These are phyloP conservation scores for Magnusiomyces starmeri DNA, from an alignment of 1,139 yeast genomes.

Conservation along the genomic window DNA sequence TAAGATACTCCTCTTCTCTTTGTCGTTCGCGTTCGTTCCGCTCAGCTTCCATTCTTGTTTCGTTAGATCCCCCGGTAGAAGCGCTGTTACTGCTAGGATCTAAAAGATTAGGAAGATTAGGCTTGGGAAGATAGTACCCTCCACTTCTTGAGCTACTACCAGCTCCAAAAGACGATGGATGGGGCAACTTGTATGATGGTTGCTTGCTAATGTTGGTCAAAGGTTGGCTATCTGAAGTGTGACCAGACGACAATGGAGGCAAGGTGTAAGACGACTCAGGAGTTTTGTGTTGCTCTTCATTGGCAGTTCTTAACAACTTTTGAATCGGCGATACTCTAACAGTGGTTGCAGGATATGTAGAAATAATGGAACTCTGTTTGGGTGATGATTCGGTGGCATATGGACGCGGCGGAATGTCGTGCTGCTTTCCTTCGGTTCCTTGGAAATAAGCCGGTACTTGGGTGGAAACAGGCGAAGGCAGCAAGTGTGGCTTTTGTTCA, in stretches of 20 bases:
- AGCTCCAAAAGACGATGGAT: conserved; percentile 6
- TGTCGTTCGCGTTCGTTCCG: background rate
- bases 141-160: background rate
- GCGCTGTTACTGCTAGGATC: background rate
- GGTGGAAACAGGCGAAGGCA: too few species aligned
- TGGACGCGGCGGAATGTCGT: too few species aligned
- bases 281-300: conserved; percentile 8
- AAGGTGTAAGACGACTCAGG: too few species aligned
- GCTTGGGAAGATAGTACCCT: conserved; percentile 12
- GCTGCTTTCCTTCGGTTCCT: too few species aligned
- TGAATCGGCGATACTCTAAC: conserved; percentile 12
- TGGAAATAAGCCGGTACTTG: too few species aligned
- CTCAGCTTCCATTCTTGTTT: background rate
- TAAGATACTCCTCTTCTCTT: conserved; percentile 3
- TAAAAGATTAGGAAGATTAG: conserved; percentile 8
- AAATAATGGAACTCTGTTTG: too few species aligned
- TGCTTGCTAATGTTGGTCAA: background rate
- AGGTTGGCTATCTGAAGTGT: conserved; percentile 1
- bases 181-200: background rate
- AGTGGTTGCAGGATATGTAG: too few species aligned
- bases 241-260: conserved; percentile 6
- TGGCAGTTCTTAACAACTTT: conserved; percentile 12
- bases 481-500: too few species aligned
- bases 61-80: background rate
- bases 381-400: too few species aligned